Conservation (phyloP, 345 rosid species). For the Pugionium dolabratum region DNA sequence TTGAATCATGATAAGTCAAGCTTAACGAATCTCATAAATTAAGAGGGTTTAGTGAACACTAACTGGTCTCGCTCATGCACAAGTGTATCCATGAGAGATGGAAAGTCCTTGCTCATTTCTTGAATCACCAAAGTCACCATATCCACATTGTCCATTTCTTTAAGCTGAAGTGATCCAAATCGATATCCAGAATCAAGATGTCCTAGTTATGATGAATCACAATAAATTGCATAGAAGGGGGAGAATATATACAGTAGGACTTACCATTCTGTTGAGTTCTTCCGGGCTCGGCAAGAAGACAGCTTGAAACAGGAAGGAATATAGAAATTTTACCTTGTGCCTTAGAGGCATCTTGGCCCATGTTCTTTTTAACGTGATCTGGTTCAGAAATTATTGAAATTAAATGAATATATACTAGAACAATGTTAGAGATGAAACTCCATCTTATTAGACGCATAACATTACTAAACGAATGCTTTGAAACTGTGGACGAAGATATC, state of each 20-base stretch:
- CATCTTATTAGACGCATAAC: conserved; percentile 16
- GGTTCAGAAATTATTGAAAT: conserved; percentile 34
- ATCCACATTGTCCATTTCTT: conserved; percentile 91
- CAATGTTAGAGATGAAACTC: background rate
- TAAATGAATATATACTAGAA: conserved; percentile 12
- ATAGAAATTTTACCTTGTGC: conserved; percentile 81
- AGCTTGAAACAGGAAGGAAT: conserved; percentile 80
- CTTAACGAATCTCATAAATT: background rate
- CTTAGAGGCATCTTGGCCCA: conserved; percentile 96
- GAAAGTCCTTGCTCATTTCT: conserved; percentile 98
- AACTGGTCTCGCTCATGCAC: conserved; percentile 97
- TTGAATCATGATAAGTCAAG: conserved; percentile 5
- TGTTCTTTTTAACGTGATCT: conserved; percentile 81
- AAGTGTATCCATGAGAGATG: conserved; percentile 90
- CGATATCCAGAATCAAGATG: background rate
- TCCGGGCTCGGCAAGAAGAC: conserved; percentile 84
- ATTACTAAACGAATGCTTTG: background rate
- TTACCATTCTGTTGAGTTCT: conserved; percentile 87
- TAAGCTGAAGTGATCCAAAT: conserved; percentile 54
- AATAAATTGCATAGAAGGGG: conserved; percentile 3
- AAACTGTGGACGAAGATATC: conserved; percentile 14
- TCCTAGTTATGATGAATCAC: background rate
- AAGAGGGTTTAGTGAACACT: conserved; percentile 43
- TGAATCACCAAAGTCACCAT: conserved; percentile 95
- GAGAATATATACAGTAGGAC: conserved; percentile 6